These are phyloP conservation scores for Botrytis byssoidea DNA, from an alignment of 2,329 filamentous ascomycete species.

Conservation along the genomic window DNA sequence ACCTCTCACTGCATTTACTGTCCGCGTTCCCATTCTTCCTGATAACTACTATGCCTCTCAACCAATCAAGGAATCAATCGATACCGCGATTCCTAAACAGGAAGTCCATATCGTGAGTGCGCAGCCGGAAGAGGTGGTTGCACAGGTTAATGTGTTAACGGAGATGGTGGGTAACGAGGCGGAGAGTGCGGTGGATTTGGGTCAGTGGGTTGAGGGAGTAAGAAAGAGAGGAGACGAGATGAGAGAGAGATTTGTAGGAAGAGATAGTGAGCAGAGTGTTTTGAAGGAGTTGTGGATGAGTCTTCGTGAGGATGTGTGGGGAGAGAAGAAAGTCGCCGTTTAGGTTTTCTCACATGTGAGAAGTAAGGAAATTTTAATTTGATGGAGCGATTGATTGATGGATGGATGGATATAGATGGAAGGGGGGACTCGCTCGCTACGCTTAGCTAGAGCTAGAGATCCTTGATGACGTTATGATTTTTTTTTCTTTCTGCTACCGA, in stretches of 20 bases:
- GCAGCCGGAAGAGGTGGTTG: constrained; percentile 51
- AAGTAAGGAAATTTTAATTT: not conserved
- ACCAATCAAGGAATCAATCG: constrained; percentile 40
- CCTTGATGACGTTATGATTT: constrained; percentile 7
- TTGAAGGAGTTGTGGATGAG: constrained; percentile 56
- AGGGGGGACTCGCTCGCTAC: constrained; percentile 3
- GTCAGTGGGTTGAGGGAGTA: not conserved
- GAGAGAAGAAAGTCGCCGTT: constrained; percentile 19
- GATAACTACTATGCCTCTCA: constrained; percentile 45
- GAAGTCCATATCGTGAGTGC: constrained; percentile 57
- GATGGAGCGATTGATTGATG: not conserved
- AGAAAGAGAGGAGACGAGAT: not conserved
- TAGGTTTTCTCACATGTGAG: not conserved
- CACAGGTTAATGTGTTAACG: constrained; percentile 50
- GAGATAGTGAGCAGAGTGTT: constrained; percentile 46
- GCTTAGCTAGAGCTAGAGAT: constrained; percentile 12
- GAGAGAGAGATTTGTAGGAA: constrained; percentile 34
- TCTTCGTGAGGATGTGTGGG: constrained; percentile 51
- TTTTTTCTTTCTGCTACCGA: not conserved
- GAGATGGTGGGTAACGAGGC: constrained; percentile 53
- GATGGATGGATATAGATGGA: not conserved
- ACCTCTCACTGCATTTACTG: constrained; percentile 18
- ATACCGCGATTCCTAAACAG: constrained; percentile 44
- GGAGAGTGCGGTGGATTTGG: constrained; percentile 1
- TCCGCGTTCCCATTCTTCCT: constrained; percentile 59